Evolutionary conservation across 495 filamentous ascomycete species (phyloP).

Genomic region (Tuber borchii): DNA sequence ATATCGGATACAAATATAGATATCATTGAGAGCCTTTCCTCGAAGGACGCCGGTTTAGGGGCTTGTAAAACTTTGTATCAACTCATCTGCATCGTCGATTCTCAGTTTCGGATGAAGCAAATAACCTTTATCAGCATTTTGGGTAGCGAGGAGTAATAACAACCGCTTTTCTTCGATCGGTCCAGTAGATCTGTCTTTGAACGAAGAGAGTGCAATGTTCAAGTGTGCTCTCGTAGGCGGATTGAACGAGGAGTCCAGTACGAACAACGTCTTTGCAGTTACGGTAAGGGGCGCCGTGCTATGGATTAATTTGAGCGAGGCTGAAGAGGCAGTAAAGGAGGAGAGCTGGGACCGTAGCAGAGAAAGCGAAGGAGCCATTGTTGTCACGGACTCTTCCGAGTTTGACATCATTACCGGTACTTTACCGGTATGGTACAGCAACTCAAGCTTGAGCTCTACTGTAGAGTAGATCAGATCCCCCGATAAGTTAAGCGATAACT

Average conservation of each 20-base stretch:
- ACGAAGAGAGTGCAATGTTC: slow-evolving; percentile 62
- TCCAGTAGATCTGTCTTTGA: slow-evolving; percentile 12
- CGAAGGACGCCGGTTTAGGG: slow-evolving; percentile 71
- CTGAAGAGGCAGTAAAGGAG: slow-evolving; percentile 17
- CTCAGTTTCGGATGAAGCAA: neutral
- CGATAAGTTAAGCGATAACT: no score
- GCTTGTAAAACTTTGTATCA: slow-evolving; percentile 43
- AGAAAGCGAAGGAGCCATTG: slow-evolving; percentile 21
- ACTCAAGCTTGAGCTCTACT: no score
- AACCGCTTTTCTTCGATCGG: slow-evolving; percentile 47
- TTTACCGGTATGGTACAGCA: neutral
- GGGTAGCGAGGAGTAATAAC: slow-evolving; percentile 74
- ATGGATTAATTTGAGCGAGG: slow-evolving; percentile 12
- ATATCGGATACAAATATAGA: slow-evolving; percentile 56
- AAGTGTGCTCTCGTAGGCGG: slow-evolving; percentile 81
- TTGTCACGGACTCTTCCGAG: neutral
- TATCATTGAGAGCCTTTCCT: slow-evolving; percentile 83
- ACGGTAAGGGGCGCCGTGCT: neutral
- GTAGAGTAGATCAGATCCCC: no score
- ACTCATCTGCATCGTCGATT: neutral
- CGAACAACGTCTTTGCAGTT: slow-evolving; percentile 52
- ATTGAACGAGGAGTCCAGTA: slow-evolving; percentile 95
- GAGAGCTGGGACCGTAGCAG: slow-evolving; percentile 16
- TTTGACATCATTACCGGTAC: no score
- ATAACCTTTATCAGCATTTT: slow-evolving; percentile 79